Evolutionary conservation across 202 grass and related monocot species (phyloP).

Genomic region (Setaria italica): DNA sequence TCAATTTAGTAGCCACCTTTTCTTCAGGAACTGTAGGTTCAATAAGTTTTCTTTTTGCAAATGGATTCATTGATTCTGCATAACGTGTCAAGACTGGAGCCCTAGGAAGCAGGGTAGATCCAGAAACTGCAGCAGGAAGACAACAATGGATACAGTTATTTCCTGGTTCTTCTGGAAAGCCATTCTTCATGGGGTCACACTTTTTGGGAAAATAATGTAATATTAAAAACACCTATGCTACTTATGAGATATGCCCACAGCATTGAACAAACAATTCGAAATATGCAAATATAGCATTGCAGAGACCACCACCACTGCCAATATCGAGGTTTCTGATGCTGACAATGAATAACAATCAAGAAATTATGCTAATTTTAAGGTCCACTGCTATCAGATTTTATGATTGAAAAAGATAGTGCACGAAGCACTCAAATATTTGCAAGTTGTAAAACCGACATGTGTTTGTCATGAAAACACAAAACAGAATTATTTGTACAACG

Average conservation of each 20-base stretch:
- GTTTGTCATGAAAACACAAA: slow-evolving; percentile 6
- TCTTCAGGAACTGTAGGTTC: slow-evolving; percentile 58
- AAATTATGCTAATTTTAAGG: neutral
- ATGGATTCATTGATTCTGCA: slow-evolving; percentile 75
- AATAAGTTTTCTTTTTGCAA: slow-evolving; percentile 68
- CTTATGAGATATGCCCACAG: too few species aligned
- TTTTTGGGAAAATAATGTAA: neutral
- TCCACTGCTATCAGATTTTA: neutral
- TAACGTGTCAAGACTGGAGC: slow-evolving; percentile 83
- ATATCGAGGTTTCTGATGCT: neutral
- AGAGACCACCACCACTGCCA: slow-evolving; percentile 10
- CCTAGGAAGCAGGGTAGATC: slow-evolving; percentile 63
- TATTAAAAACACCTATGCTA: too few species aligned
- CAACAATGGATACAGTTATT: slow-evolving; percentile 29
- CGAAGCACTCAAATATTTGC: slow-evolving; percentile 4
- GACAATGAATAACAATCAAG: neutral
- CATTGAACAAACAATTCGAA: neutral
- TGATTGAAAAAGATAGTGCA: slow-evolving; percentile 14
- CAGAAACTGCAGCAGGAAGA: slow-evolving; percentile 65
- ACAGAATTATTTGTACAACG: neutral
- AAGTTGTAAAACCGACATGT: neutral
- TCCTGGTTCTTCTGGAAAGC: slow-evolving; percentile 15
- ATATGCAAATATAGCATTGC: slow-evolving; percentile 2
- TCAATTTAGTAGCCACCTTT: slow-evolving; percentile 59
- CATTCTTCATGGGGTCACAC: neutral